phyloP scores from a whole-genome alignment of 2,329 filamentous ascomycete genomes.

The Acephala macrosclerotiorum region DNA sequence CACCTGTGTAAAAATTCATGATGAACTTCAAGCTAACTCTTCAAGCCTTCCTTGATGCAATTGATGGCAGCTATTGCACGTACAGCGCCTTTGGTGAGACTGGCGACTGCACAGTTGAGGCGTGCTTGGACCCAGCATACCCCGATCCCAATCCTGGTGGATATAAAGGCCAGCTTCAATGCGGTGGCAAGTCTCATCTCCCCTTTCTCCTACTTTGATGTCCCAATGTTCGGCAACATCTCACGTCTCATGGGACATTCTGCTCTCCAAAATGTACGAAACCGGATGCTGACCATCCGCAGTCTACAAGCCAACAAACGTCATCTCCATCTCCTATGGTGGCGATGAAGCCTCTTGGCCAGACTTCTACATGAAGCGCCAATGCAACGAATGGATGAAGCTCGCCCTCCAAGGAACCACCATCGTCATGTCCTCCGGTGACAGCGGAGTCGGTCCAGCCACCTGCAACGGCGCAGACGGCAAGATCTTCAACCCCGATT shows the following conservation, averaged over 20 bases:
- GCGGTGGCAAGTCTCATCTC: too few relatives aligned
- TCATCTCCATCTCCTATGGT: conserved; percentile 62
- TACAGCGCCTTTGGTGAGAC: conserved; percentile 56
- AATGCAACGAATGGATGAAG: conserved; percentile 60
- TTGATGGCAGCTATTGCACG: conserved; percentile 57
- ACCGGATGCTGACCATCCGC: too few relatives aligned
- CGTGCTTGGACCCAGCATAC: conserved; percentile 56
- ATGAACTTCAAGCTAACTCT: conserved; percentile 48
- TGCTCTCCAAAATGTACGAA: too few relatives aligned
- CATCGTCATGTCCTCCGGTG: conserved; percentile 55
- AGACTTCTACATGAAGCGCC: conserved; percentile 58
- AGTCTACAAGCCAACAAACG: conserved; percentile 62
- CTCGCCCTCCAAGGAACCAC: conserved; percentile 55
- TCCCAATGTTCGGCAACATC: too few relatives aligned
- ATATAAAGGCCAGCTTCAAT: conserved; percentile 56
- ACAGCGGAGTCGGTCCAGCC: conserved; percentile 50
- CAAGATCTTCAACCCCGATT: conserved; percentile 56
- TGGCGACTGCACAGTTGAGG: conserved; percentile 51
- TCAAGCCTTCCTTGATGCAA: conserved; percentile 56
- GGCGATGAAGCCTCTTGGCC: conserved; percentile 59
- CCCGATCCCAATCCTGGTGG: conserved; percentile 56
- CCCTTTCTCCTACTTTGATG: too few relatives aligned
- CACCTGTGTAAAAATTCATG: conserved; percentile 45
- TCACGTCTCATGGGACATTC: too few relatives aligned
- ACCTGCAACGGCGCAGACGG: conserved; percentile 47